Conservation (phyloP, 2,329 filamentous ascomycete genomes). For the Blumeria graminis region DNA sequence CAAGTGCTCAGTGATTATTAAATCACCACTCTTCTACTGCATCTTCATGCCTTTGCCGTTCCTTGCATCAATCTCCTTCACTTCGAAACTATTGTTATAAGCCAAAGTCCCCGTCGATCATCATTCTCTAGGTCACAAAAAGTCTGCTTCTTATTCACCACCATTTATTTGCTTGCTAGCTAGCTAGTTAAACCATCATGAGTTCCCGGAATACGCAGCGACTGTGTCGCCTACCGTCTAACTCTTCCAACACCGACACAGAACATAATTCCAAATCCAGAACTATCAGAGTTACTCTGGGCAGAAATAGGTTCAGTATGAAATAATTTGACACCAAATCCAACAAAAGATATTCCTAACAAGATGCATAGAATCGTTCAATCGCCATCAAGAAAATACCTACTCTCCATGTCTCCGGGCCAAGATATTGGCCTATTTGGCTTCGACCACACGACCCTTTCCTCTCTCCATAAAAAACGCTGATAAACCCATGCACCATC, state of each 20-base stretch:
- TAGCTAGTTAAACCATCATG: not conserved
- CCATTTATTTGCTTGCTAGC: not conserved
- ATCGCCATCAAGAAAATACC: not conserved
- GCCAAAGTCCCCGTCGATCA: too few relatives aligned
- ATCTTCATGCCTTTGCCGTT: too few relatives aligned
- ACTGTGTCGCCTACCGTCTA: not conserved
- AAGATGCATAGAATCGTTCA: not conserved
- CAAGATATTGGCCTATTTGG: not conserved
- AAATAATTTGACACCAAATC: not conserved
- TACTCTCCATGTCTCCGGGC: not conserved
- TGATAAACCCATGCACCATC: not conserved
- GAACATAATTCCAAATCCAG: not conserved
- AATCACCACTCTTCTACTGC: too few relatives aligned
- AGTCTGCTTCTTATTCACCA: not conserved
- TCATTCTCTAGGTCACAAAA: too few relatives aligned
- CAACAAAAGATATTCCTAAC: not conserved
- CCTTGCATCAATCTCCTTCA: too few relatives aligned
- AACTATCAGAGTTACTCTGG: not conserved
- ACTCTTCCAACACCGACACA: not conserved
- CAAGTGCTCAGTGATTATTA: too few relatives aligned
- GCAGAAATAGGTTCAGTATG: not conserved
- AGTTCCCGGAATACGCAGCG: not conserved
- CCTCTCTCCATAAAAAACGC: not conserved
- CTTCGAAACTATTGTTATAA: too few relatives aligned
- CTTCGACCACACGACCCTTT: not conserved